These are phyloP conservation scores for Phytophthora kernoviae DNA, from an alignment of 352 stramenopile species.

Conservation along the genomic window DNA sequence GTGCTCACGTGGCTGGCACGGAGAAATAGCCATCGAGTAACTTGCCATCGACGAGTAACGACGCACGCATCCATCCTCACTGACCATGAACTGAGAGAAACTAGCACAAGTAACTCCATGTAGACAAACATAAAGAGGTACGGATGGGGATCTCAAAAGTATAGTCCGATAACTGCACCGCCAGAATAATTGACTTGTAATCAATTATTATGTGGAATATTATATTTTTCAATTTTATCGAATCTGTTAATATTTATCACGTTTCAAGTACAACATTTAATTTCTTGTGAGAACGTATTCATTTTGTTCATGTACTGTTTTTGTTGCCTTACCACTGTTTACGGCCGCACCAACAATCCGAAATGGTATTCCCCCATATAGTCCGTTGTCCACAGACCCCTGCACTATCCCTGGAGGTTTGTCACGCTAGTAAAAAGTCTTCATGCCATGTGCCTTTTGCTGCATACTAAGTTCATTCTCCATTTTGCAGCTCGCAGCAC, in stretches of 20 bases:
- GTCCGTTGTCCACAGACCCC: not conserved
- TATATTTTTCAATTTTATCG: too few relatives aligned
- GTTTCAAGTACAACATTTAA: too few relatives aligned
- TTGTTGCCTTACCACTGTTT: not conserved
- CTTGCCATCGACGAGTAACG: not conserved
- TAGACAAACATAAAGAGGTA: not conserved
- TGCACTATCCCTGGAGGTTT: not conserved
- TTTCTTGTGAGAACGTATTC: too few relatives aligned
- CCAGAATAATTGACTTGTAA: too few relatives aligned
- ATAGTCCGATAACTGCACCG: too few relatives aligned
- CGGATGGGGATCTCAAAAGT: not conserved
- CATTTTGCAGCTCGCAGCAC: slow-evolving; percentile 17
- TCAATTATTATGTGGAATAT: too few relatives aligned
- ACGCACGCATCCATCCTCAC: not conserved
- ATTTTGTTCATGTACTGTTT: too few relatives aligned
- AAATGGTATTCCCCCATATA: too few relatives aligned
- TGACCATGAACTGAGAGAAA: not conserved
- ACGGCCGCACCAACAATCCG: not conserved
- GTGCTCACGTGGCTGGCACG: slow-evolving; percentile 18
- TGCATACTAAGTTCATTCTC: slow-evolving; percentile 33
- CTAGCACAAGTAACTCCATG: not conserved
- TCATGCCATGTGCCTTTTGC: too few relatives aligned
- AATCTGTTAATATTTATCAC: too few relatives aligned
- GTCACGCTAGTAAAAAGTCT: too few relatives aligned
- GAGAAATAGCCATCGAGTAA: not conserved